Evolutionary conservation across 495 filamentous ascomycete species (phyloP), one percentile per base, ranked within the genome.

Genomic region (Talaromyces trachyspermus): DNA sequence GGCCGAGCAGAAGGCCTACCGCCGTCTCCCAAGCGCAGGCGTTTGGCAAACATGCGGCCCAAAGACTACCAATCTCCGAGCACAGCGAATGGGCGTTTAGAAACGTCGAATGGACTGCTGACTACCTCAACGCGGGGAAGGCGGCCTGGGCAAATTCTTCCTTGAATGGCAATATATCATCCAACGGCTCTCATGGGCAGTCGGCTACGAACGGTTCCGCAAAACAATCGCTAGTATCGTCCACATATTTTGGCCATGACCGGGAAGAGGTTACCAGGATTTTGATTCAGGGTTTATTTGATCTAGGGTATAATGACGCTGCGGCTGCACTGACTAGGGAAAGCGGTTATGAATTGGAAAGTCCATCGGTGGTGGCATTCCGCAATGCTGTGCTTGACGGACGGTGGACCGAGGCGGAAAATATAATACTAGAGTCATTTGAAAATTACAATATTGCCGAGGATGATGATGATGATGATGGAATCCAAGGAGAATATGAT

Each of bases 211-310:
- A 81, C 51, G 77, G 77, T 22, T 58, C 62, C 22, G 61, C 55
- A 37, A 70, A 70, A 54, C 53, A 62, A 14, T 57, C 57, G 18
- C 49, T 60, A 9, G 54, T 60, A 50, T 47, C 62, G 22, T 48
- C 67, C 9, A 68, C 69, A 41, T 88, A 81, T 57, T 84, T 79
- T 52, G 89, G 88, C 17, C 91, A 99, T 60, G 83, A 90, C 60
- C 82, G 89, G 58, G 91, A 94, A 69, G 90, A 99, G 66, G 83
- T 97, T 9, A 92, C 92, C 5, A 75, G 92, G 43, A 86, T 99
- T 43, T 63, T 96, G 51, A 94, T 97, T 54, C 92, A 99, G 64
- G 85, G 88, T 26, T 66, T 99, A 40, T 72, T 77, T 18, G 92
- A 97, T 61, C 65, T 97, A 62, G 92, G 91, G 2, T 96, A 97